phyloP scores from a whole-genome alignment of 352 stramenopile species.

The Phytophthora sojae region DNA sequence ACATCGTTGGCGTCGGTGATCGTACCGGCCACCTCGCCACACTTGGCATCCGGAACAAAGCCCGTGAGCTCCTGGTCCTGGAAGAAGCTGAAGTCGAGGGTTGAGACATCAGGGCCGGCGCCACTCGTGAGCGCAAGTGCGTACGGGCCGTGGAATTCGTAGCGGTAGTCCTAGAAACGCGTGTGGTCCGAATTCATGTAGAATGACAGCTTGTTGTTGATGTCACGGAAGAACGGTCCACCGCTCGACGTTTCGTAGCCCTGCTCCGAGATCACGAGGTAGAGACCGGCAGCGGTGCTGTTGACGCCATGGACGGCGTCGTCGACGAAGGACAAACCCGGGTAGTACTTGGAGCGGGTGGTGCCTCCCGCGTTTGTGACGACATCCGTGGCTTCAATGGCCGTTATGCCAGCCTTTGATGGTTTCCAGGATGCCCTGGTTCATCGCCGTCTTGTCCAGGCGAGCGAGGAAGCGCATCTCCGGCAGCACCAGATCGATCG shows the following conservation, averaged over 20 bases:
- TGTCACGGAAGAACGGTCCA: slow-evolving; percentile 64
- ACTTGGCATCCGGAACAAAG: slow-evolving; percentile 43
- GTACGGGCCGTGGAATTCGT: slow-evolving; percentile 64
- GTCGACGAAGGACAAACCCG: slow-evolving; percentile 42
- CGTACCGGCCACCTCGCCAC: slow-evolving; percentile 42
- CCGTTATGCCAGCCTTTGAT: slow-evolving; percentile 39
- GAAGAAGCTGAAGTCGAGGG: slow-evolving; percentile 53
- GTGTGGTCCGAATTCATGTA: slow-evolving; percentile 75
- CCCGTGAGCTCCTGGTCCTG: slow-evolving; percentile 42
- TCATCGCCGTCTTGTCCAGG: slow-evolving; percentile 44
- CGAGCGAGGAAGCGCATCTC: slow-evolving; percentile 61
- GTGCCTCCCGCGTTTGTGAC: slow-evolving; percentile 33
- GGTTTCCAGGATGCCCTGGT: slow-evolving; percentile 41
- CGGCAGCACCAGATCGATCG: slow-evolving; percentile 30
- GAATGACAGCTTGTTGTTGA: slow-evolving; percentile 67
- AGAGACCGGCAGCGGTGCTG: slow-evolving; percentile 45
- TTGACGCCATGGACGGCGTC: slow-evolving; percentile 53
- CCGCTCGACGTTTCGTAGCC: slow-evolving; percentile 55
- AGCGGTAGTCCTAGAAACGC: slow-evolving; percentile 57
- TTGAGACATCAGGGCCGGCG: slow-evolving; percentile 22
- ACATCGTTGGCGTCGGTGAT: slow-evolving; percentile 43
- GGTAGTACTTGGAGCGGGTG: slow-evolving; percentile 58
- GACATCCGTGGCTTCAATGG: slow-evolving; percentile 55
- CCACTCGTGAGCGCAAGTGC: slow-evolving; percentile 51
- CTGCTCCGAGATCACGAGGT: slow-evolving; percentile 59